A percentile compares a stretch with the other conserved stretches of the same genome.
These are phyloP conservation scores for Juncus effusus DNA, from an alignment of 176 grass and related monocot species.

Conservation along the genomic window DNA sequence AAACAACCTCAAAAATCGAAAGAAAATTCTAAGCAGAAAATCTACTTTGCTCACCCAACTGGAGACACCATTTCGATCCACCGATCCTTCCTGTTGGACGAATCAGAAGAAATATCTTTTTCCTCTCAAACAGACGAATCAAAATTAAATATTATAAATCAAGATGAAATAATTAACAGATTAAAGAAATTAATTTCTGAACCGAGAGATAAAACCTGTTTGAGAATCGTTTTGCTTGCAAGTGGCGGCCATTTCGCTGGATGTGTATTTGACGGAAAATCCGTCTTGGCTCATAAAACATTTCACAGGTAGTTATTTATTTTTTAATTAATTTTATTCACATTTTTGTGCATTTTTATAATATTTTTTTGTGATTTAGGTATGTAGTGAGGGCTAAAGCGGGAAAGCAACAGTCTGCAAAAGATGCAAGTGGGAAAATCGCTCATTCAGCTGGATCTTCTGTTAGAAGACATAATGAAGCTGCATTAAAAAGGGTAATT, in stretches of 20 bases:
- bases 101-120: constrained; percentile 65
- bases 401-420: constrained; percentile 88
- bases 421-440: constrained; percentile 87
- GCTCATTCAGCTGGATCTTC: constrained; percentile 91
- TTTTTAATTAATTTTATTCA: constrained; percentile 7
- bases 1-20: constrained; percentile 44
- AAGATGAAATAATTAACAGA: constrained; percentile 61
- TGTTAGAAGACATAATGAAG: constrained; percentile 85
- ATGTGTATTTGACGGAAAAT: constrained; percentile 90
- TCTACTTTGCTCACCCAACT: constrained; percentile 48
- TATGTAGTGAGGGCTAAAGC: constrained; percentile 99
- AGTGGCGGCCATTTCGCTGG: constrained; percentile 94
- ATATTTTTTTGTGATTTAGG: constrained; percentile 30
- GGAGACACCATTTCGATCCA: constrained; percentile 61
- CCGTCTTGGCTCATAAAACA: constrained; percentile 79
- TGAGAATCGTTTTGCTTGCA: constrained; percentile 73
- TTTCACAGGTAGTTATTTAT: constrained; percentile 73
- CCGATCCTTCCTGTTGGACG: constrained; percentile 68
- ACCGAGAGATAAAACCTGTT: constrained; percentile 51
- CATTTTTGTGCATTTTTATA: neutral
- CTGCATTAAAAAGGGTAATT: constrained; percentile 74
- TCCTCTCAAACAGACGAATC: constrained; percentile 39
- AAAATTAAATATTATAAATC: constrained; percentile 41
- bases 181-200: constrained; percentile 57
- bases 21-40: constrained; percentile 65